Percentiles rank a stretch among this genome's conserved stretches.
Conservation (phyloP, 1,284 basidiomycete genomes). For the Earliella scabrosa region DNA sequence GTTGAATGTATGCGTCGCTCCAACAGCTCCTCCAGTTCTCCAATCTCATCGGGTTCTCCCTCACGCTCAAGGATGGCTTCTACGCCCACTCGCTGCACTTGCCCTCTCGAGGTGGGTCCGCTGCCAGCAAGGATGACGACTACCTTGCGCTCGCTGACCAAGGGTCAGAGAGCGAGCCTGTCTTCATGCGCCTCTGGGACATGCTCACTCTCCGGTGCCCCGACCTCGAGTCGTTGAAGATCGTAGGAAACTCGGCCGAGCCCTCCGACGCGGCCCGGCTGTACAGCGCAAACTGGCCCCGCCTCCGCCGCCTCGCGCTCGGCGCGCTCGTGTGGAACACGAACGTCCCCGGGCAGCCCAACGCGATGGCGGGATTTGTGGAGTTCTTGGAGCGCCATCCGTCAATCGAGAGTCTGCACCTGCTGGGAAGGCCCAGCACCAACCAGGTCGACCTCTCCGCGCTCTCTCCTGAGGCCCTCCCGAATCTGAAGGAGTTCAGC, state of each 20-base stretch:
- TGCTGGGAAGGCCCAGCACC: conserved; percentile 56
- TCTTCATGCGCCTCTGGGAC: conserved; percentile 58
- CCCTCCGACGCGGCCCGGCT: conserved; percentile 46
- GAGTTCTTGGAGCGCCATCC: conserved; percentile 69
- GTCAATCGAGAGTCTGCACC: conserved; percentile 52
- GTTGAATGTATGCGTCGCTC: background rate
- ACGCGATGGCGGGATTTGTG: conserved; percentile 57
- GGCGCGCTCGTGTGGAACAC: conserved; percentile 68
- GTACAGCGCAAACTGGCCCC: conserved; percentile 61
- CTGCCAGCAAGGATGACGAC: conserved; percentile 14
- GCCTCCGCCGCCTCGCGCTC: conserved; percentile 56
- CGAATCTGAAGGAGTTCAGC: conserved; percentile 56
- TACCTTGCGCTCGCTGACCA: conserved; percentile 16
- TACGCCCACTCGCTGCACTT: conserved; percentile 59
- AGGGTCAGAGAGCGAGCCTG: conserved; percentile 40
- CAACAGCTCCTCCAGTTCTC: conserved; percentile 67
- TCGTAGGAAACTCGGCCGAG: conserved; percentile 59
- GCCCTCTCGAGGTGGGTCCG: conserved; percentile 52
- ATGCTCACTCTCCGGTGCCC: conserved; percentile 69
- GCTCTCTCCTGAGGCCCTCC: conserved; percentile 50
- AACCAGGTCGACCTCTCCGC: conserved; percentile 54
- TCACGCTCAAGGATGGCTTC: conserved; percentile 61
- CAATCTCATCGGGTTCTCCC: conserved; percentile 60
- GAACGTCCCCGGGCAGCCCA: conserved; percentile 38
- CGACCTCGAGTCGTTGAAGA: conserved; percentile 60